Evolutionary conservation across 306 rosid species (phyloP).

Genomic region (Quercus robur): DNA sequence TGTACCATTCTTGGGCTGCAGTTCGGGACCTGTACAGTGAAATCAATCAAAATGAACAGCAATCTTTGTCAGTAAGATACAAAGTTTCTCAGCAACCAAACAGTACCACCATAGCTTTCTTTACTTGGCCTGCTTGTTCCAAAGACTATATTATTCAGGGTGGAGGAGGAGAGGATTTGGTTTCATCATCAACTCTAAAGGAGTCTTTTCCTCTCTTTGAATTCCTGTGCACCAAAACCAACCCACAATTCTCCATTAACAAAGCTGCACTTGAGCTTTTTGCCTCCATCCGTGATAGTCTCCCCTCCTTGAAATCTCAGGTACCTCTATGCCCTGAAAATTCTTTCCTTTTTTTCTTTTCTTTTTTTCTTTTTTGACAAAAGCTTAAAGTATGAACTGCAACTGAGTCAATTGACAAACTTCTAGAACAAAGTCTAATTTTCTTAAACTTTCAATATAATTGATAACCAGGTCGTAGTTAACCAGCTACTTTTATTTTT

Average conservation of each 20-base stretch:
- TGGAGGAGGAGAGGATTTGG: constrained; percentile 2
- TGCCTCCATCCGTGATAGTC: background rate
- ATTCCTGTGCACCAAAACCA: constrained; percentile 31
- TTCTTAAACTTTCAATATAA: background rate
- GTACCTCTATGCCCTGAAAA: constrained; percentile 13
- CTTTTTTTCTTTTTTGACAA: background rate
- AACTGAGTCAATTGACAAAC: background rate
- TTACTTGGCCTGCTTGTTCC: constrained; percentile 9
- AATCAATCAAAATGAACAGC: background rate
- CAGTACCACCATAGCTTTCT: constrained; percentile 36
- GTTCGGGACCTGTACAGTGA: background rate
- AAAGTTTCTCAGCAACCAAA: background rate
- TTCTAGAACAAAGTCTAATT: background rate
- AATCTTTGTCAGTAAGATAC: background rate
- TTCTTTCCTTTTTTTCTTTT: background rate
- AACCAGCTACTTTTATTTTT: background rate
- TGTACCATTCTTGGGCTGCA: constrained; percentile 25
- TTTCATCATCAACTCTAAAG: constrained; percentile 22
- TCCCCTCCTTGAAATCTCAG: constrained; percentile 26
- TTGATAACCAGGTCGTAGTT: no score
- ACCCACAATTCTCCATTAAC: constrained; percentile 31
- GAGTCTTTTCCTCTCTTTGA: constrained; percentile 30
- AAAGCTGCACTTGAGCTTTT: constrained; percentile 28
- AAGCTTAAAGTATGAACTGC: background rate
- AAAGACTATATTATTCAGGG: background rate